Conservation (phyloP, 768 basidiomycete genomes). For the Leccinellum rugosiceps region DNA sequence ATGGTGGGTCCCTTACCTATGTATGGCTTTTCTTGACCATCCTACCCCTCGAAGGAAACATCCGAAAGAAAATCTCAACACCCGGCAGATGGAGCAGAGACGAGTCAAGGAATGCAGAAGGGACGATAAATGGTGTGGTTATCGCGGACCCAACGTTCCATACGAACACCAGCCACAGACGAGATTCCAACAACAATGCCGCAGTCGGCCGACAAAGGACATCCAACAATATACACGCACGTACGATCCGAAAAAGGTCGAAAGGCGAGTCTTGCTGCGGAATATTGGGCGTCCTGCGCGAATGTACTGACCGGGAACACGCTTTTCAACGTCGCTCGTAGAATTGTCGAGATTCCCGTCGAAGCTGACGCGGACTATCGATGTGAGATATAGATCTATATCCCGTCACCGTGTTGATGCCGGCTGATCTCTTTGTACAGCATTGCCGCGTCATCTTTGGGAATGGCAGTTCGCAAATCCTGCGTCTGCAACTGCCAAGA, state of each 20-base stretch:
- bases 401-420: background rate
- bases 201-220: constrained; percentile 43
- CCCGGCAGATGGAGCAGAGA: constrained; percentile 15
- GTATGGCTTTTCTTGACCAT: background rate
- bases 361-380: constrained; percentile 60
- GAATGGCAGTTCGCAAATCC: constrained; percentile 67
- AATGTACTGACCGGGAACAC: background rate
- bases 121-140: constrained; percentile 33
- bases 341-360: constrained; percentile 61
- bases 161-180: constrained; percentile 39
- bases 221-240: constrained; percentile 68
- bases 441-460: constrained; percentile 39
- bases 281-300: background rate
- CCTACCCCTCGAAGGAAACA: constrained; percentile 20
- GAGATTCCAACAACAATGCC: constrained; percentile 45
- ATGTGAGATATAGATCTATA: constrained; percentile 34
- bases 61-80: constrained; percentile 8
- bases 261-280: constrained; percentile 42
- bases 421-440: constrained; percentile 3
- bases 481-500: constrained; percentile 50
- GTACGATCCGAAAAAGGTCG: constrained; percentile 48
- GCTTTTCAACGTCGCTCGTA: constrained; percentile 20
- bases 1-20: constrained; percentile 44
- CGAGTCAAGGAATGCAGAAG: constrained; percentile 38
- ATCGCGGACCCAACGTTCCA: constrained; percentile 18